Evolutionary conservation across 768 basidiomycete species (phyloP), one percentile per base, ranked within the genome.

Genomic region (Favolaschia claudopus): DNA sequence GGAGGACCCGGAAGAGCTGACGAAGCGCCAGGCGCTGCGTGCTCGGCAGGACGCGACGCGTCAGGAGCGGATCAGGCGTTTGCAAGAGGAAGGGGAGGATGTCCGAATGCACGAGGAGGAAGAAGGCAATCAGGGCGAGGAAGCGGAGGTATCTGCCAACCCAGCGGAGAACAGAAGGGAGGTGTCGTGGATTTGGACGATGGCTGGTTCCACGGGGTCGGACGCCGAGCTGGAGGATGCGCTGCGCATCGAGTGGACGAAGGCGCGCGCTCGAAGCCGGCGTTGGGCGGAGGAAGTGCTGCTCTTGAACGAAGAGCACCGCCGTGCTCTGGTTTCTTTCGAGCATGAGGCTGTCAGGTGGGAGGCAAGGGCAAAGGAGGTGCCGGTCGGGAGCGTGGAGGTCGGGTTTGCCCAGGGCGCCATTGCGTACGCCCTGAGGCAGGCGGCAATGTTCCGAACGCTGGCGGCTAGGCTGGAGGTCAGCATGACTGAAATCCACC

Each of bases 221-320:
- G 54, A 55, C 19, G 43, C 17, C 1, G 55, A 47, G 8, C 7
- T 48, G 22, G 20, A 19, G 36, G 34, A 31, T 13, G 64, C 49
- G 0, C 28, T 63, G 8, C 45, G 34, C n/a, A 58, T 65, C 12
- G 64, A 65, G 24, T 65, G 55, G 52, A 36, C 39, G 2, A 58
- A 63, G 33, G 51, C 39, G 1, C 53, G 17, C 13, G 53, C 46
- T 7, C 38, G 39, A 4, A 7, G 19, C 0, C 37, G 43, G 4
- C 51, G 40, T 3, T 65, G 64, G 63, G 28, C 13, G 0, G 64
- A 65, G 28, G 61, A 65, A 37, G 39, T 48, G 0, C 2, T 14
- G 7, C 43, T 64, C 12, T 54, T 64, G 34, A 19, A 37, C 14
- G 63, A 45, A 13, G 64, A 65, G 38, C 34, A 34, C 14, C 3